Evolutionary conservation across 306 rosid genomes (phyloP), one percentile per base, ranked within the genome.

Genomic region (Cercis canadensis): DNA sequence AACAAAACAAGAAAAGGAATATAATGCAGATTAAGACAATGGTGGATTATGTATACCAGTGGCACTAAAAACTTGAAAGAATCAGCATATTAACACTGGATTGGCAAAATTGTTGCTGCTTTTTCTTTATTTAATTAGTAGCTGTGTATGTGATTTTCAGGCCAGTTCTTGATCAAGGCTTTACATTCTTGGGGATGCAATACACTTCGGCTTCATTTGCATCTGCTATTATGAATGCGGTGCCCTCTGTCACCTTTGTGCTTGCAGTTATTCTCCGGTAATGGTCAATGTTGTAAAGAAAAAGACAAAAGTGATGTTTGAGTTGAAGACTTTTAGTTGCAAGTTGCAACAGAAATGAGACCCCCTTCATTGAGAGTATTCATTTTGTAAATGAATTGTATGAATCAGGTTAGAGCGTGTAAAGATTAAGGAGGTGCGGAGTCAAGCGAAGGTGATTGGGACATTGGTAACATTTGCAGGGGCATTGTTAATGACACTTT

Each of bases 91-190:
- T n/a, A n/a, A n/a, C n/a, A n/a, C n/a, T n/a, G n/a, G n/a, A n/a
- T n/a, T n/a, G n/a, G n/a, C n/a, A n/a, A n/a, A n/a, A n/a, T n/a
- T n/a, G n/a, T n/a, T n/a, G n/a, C n/a, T n/a, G n/a, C n/a, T n/a
- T n/a, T n/a, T n/a, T n/a, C n/a, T n/a, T n/a, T n/a, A n/a, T n/a
- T n/a, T n/a, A n/a, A n/a, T n/a, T n/a, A n/a, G n/a, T n/a, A n/a
- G n/a, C n/a, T n/a, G 44, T 32, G 37, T n/a, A 21, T 37, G 10
- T 5, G 2, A 51, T 36, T 49, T 67, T 13, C 68, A 90, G 96
- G 84, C 92, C 91, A 45, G 80, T 85, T 41, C 41, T 90, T n/a
- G 96, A 90, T 62, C 96, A 90, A 57, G 91, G 89, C 1, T 87
- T 87, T 40, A 74, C 84, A 16, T 87, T 80, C 80, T 57, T 86